phyloP scores from a whole-genome alignment of 2,329 filamentous ascomycete species.

The Endoconidiophora laricicola region DNA sequence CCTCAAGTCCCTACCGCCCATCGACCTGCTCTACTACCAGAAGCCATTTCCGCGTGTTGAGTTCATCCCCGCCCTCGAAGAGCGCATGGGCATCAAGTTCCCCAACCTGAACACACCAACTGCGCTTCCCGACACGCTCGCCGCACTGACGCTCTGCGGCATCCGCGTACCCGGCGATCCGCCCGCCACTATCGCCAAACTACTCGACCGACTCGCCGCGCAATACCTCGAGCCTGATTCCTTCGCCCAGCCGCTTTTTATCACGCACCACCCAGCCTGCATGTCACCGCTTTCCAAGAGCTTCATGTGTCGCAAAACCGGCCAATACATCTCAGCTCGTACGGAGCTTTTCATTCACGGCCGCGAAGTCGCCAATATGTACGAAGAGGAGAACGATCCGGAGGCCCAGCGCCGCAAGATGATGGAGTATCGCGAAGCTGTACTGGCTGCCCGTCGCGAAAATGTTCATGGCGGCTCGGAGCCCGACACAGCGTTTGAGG shows the following conservation, averaged over 20 bases:
- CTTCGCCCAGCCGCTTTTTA: constrained; percentile 53
- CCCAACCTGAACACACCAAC: constrained; percentile 41
- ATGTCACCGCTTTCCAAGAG: constrained; percentile 87
- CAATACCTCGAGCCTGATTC: constrained; percentile 67
- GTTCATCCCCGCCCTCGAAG: constrained; percentile 67
- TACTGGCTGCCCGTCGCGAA: constrained; percentile 13
- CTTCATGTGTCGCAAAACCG: constrained; percentile 49
- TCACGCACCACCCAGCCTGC: constrained; percentile 75
- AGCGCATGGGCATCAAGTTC: constrained; percentile 44
- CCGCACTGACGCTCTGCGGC: constrained; percentile 37
- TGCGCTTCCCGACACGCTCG: constrained; percentile 41
- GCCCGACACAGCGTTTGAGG: constrained; percentile 16
- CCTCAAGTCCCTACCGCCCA: constrained; percentile 29
- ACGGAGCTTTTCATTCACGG: constrained; percentile 71
- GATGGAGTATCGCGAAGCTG: constrained; percentile 29
- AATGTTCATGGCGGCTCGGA: constrained; percentile 17
- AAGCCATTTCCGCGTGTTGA: constrained; percentile 52
- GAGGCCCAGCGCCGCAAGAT: constrained; percentile 77
- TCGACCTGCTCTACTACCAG: constrained; percentile 30
- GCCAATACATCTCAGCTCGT: constrained; percentile 61
- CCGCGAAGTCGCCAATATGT: constrained; percentile 84
- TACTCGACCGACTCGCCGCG: constrained; percentile 68
- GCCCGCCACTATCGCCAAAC: constrained; percentile 38
- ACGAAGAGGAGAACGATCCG: constrained; percentile 94
- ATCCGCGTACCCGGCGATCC: constrained; percentile 50